Conservation (phyloP, 768 basidiomycete genomes). For the Kwoniella heveanensis region DNA sequence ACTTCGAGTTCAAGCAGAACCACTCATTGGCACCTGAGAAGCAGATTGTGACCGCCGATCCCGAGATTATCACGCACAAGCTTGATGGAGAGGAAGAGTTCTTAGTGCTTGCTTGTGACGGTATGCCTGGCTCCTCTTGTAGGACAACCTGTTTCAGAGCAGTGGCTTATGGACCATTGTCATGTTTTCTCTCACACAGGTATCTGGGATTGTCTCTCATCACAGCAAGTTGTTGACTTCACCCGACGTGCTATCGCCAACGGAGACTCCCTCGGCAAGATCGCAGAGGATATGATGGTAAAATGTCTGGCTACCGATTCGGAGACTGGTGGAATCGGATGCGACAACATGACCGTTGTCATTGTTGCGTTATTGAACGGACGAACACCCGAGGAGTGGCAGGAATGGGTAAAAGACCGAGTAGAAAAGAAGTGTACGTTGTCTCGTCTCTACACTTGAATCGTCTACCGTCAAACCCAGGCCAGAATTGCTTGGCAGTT, state of each 20-base stretch:
- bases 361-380: constrained; percentile 85
- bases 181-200: too few relatives aligned
- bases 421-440: constrained; percentile 63
- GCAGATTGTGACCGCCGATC: constrained; percentile 93
- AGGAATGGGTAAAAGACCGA: constrained; percentile 79
- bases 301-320: constrained; percentile 93
- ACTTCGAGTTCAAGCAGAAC: constrained; percentile 99
- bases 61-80: constrained; percentile 81
- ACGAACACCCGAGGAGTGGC: constrained; percentile 89
- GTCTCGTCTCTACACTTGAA: not conserved
- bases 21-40: constrained; percentile 74
- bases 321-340: constrained; percentile 89
- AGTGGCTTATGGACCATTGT: not conserved
- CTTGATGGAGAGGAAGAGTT: constrained; percentile 91
- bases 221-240: constrained; percentile 89
- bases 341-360: constrained; percentile 98
- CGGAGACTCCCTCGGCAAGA: constrained; percentile 75
- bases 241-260: constrained; percentile 78
- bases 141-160: not conserved
- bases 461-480: too few relatives aligned
- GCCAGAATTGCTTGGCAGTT: too few relatives aligned
- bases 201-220: constrained; percentile 96
- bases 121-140: constrained; percentile 58
- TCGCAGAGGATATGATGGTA: constrained; percentile 86
- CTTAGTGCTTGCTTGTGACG: constrained; percentile 94